A percentile compares a stretch with the other conserved stretches of the same genome.
Conservation (phyloP, 1,139 yeast species). For the Schwanniomyces etchellsii region DNA sequence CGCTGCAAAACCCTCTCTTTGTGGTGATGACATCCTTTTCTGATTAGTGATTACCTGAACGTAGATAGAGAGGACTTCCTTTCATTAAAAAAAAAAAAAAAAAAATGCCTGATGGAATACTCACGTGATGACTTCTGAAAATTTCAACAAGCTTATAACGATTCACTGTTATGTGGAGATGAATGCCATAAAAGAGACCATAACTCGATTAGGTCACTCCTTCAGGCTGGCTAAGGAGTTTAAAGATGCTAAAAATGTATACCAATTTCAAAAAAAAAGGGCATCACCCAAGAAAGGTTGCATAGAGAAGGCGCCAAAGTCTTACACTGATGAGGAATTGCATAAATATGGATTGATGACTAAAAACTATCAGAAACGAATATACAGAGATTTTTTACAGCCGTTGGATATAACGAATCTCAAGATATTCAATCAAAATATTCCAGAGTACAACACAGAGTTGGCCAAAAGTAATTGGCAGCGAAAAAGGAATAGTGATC, state of each 20-base stretch:
- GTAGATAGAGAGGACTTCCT: no score
- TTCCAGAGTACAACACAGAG: constrained; percentile 16
- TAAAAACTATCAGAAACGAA: constrained; percentile 16
- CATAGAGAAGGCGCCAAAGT: no score
- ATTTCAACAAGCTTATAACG: constrained; percentile 1
- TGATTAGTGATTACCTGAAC: no score
- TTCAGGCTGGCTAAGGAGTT: constrained; percentile 16
- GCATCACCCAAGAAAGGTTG: no score
- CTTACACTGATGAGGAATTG: no score
- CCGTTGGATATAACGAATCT: constrained; percentile 33
- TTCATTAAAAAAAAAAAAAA: constrained; percentile 2
- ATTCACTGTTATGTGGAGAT: no score
- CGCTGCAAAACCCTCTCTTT: constrained; percentile 91
- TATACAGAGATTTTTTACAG: constrained; percentile 29
- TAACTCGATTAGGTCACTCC: constrained; percentile 17
- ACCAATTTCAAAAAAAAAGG: constrained; percentile 1
- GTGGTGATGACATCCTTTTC: constrained; percentile 46
- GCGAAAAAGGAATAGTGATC: constrained; percentile 12
- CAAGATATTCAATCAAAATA: constrained; percentile 22
- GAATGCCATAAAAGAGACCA: constrained; percentile 19
- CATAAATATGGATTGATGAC: no score
- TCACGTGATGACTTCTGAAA: constrained; percentile 1
- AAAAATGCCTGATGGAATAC: no score
- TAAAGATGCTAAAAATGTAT: constrained; percentile 3
- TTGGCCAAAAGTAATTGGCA: constrained; percentile 25